These are phyloP conservation scores for Xylaria nigripes DNA, from an alignment of 495 filamentous ascomycete species.

Conservation along the genomic window DNA sequence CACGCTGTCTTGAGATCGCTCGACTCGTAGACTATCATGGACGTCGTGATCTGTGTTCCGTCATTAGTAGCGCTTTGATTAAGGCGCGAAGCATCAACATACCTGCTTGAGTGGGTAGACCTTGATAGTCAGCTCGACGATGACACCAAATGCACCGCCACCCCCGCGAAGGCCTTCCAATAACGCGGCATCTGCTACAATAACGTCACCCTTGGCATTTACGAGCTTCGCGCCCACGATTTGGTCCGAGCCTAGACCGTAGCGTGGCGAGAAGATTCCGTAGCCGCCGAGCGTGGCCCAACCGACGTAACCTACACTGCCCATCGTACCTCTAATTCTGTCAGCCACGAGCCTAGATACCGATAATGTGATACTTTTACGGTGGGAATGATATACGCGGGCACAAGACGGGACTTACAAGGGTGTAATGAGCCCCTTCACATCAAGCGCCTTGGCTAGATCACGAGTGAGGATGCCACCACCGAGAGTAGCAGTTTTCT, in stretches of 20 bases:
- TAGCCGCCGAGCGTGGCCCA: constrained; percentile 37
- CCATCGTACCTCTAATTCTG: constrained; percentile 15
- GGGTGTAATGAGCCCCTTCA: constrained; percentile 26
- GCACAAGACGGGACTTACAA: neutral
- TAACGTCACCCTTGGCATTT: constrained; percentile 26
- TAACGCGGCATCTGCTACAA: constrained; percentile 27
- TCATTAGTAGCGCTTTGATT: neutral
- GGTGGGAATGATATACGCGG: neutral
- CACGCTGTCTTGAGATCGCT: neutral
- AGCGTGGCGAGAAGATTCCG: constrained; percentile 25
- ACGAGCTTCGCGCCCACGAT: constrained; percentile 34
- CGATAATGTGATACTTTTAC: neutral
- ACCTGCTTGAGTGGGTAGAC: constrained; percentile 30
- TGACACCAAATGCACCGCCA: constrained; percentile 35
- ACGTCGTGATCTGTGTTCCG: neutral
- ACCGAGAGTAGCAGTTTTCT: constrained; percentile 27
- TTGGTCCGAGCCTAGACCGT: constrained; percentile 34
- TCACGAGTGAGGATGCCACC: constrained; percentile 29
- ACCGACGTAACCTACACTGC: constrained; percentile 28
- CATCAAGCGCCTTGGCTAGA: constrained; percentile 20
- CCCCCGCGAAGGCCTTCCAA: constrained; percentile 33
- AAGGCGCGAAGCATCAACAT: constrained; percentile 3
- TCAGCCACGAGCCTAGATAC: neutral
- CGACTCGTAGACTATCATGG: neutral
- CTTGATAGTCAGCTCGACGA: constrained; percentile 32